A percentile compares a stretch with the other conserved stretches of the same genome.
phyloP scores from a whole-genome alignment of 2,329 filamentous ascomycete species.

The Cordyceps javanica region DNA sequence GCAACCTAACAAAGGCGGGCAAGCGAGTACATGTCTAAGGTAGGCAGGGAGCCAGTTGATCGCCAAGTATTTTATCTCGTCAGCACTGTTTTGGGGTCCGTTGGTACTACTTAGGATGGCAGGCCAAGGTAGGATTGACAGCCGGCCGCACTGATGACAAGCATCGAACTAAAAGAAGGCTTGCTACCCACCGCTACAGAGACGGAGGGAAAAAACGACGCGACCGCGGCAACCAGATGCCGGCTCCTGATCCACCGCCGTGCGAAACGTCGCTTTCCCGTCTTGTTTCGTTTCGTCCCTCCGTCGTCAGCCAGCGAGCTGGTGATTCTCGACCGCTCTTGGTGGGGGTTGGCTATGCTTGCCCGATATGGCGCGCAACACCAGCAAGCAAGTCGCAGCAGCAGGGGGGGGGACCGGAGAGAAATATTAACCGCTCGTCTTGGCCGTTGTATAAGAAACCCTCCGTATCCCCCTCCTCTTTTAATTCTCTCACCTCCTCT shows the following conservation, averaged over 20 bases:
- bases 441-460: constrained; percentile 1
- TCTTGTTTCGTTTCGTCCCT: background rate
- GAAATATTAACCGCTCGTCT: background rate
- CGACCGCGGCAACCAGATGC: constrained; percentile 1
- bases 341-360: background rate
- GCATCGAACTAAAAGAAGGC: background rate
- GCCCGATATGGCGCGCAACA: background rate
- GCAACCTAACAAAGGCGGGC: background rate
- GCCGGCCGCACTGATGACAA: background rate
- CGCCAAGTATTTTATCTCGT: background rate
- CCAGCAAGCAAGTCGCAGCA: background rate
- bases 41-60: too few species aligned
- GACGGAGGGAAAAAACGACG: background rate
- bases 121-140: background rate
- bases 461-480: background rate
- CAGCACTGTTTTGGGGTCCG: background rate
- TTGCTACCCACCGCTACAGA: background rate
- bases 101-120: too few species aligned
- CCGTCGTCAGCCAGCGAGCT: too few species aligned
- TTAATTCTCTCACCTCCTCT: background rate
- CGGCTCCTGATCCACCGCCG: constrained; percentile 1
- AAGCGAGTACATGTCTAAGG: too few species aligned
- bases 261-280: background rate
- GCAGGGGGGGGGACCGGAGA: background rate
- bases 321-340: constrained; percentile 4